Evolutionary conservation across 805 yeast genomes (phyloP).

Genomic region (Wickerhamomyces chaumierensis): DNA sequence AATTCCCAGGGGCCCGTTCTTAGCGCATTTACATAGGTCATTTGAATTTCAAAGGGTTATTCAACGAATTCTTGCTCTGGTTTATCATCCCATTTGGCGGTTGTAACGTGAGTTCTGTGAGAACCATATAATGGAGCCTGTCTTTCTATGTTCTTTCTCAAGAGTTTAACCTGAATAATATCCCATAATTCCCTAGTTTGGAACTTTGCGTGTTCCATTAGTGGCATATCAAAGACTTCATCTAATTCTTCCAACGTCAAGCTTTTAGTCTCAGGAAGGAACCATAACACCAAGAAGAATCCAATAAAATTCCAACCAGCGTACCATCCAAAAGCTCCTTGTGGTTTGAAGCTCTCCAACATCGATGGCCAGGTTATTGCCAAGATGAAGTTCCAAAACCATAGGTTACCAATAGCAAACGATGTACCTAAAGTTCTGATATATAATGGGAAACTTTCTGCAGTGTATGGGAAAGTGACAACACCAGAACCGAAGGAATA

Average conservation of each 20-base stretch:
- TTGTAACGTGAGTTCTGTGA: slow-evolving; percentile 50
- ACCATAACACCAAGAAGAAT: slow-evolving; percentile 53
- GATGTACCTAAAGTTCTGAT: slow-evolving; percentile 72
- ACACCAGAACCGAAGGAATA: slow-evolving; percentile 81
- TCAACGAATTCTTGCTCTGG: slow-evolving; percentile 43
- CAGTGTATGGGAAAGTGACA: slow-evolving; percentile 76
- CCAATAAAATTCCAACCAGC: slow-evolving; percentile 72
- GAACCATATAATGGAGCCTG: slow-evolving; percentile 46
- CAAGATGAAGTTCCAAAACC: slow-evolving; percentile 56
- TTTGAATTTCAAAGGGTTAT: no score
- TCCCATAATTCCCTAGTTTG: slow-evolving; percentile 21
- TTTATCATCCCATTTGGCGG: slow-evolving; percentile 53
- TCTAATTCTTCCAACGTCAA: slow-evolving; percentile 58
- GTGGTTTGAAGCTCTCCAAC: slow-evolving; percentile 48
- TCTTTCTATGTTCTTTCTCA: slow-evolving; percentile 33
- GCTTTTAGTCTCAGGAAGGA: slow-evolving; percentile 53
- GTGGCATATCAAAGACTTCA: slow-evolving; percentile 48
- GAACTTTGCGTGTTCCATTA: slow-evolving; percentile 36
- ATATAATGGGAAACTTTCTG: slow-evolving; percentile 67
- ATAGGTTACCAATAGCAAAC: slow-evolving; percentile 60
- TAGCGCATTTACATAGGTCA: no score
- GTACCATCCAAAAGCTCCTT: slow-evolving; percentile 78
- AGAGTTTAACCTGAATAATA: slow-evolving; percentile 30
- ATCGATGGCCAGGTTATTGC: slow-evolving; percentile 71
- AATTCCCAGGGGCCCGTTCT: no score